Percentiles rank a stretch among this genome's conserved stretches.
These are phyloP conservation scores for Metroxylon sagu DNA, from an alignment of 176 grass and related monocot species.

Conservation along the genomic window DNA sequence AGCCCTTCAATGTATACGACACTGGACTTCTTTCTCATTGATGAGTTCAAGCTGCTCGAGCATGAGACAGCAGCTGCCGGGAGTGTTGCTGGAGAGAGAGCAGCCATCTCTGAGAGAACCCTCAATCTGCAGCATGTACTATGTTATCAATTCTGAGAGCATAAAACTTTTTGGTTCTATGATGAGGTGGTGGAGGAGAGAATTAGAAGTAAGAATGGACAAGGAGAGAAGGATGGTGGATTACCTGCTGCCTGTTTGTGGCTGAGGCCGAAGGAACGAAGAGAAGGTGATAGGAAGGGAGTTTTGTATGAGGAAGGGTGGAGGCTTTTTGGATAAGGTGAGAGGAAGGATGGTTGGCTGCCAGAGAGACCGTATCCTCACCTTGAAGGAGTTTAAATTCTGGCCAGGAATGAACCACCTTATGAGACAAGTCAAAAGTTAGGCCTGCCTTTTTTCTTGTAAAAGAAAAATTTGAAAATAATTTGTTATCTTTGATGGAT, in stretches of 20 bases:
- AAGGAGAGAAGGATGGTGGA: neutral
- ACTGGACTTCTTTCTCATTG: neutral
- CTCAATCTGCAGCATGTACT: neutral
- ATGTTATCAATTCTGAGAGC: no score
- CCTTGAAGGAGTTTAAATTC: no score
- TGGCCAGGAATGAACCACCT: no score
- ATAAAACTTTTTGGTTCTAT: no score
- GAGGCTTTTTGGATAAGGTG: conserved; percentile 4
- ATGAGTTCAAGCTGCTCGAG: neutral
- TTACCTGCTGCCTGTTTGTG: conserved; percentile 13
- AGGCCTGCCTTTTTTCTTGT: no score
- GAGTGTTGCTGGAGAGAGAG: neutral
- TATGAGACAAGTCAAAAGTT: no score
- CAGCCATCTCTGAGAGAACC: neutral
- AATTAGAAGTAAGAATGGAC: neutral
- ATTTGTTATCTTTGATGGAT: no score
- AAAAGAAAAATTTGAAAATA: no score
- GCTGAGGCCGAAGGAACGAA: neutral
- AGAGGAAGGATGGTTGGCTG: neutral
- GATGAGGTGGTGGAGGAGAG: no score
- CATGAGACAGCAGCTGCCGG: neutral
- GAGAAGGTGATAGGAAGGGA: neutral
- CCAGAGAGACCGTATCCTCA: neutral
- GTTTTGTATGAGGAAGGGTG: neutral
- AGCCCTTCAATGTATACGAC: conserved; percentile 3